These are phyloP conservation scores for Fraxinus ornus DNA, from an alignment of 305 asterid species.

Conservation along the genomic window DNA sequence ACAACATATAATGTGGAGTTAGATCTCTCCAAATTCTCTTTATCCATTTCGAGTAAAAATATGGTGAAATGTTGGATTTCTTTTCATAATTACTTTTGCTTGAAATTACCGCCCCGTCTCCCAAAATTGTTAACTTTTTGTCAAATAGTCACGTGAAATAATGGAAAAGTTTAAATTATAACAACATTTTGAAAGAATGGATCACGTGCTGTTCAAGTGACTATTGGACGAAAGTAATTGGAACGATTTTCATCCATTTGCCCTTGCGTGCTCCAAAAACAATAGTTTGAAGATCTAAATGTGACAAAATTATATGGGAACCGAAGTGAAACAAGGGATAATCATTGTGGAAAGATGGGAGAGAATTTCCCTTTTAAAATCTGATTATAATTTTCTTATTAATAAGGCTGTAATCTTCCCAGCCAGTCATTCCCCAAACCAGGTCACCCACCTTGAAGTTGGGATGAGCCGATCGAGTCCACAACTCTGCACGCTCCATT, in stretches of 20 bases:
- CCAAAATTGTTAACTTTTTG: not conserved
- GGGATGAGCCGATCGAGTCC: slow-evolving; percentile 45
- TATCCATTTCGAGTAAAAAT: not conserved
- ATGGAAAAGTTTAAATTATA: not conserved
- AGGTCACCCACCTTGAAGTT: slow-evolving; percentile 53
- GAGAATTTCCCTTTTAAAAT: too few relatives aligned
- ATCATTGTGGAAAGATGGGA: too few relatives aligned
- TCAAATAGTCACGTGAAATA: not conserved
- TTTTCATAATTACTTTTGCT: not conserved
- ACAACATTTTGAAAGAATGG: too few relatives aligned
- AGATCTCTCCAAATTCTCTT: not conserved
- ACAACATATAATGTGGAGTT: not conserved
- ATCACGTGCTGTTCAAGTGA: not conserved
- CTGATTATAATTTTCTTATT: not conserved
- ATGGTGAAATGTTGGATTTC: not conserved
- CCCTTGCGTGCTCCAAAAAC: not conserved
- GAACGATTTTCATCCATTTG: not conserved
- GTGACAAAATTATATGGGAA: too few relatives aligned
- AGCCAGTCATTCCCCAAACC: slow-evolving; percentile 55
- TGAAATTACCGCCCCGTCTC: not conserved
- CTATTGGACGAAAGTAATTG: not conserved
- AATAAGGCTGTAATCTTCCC: slow-evolving; percentile 60
- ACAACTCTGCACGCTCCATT: slow-evolving; percentile 33
- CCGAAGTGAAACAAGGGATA: too few relatives aligned
- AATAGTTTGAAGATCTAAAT: not conserved